Base-by-base conservation (phyloP, 306 rosid species). In the Heteromeles arbutifolia region DNA sequence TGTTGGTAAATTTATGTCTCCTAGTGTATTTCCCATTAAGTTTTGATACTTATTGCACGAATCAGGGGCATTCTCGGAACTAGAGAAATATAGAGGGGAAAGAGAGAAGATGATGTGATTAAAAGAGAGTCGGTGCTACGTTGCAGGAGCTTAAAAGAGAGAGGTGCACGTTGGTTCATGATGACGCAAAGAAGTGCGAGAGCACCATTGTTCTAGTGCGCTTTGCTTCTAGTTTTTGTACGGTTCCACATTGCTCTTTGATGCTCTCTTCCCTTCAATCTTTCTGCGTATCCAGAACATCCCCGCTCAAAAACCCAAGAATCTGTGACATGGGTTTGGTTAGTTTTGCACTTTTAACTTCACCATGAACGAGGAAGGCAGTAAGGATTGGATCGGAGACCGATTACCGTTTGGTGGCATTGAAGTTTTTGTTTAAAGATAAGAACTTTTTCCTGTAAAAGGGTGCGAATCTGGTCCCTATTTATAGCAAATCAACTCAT, bases 161-260 rank as follows among this genome's bases (percentile, higher is more conserved):
- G 25, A 73, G 81, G 65, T 25, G 76, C 92, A 90, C 84, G 84
- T 71, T 80, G 84, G 31, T 79, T 70, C 83, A 86, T 87, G 76
- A 88, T 90, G 89, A 83, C 80, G 81, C 72, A 17, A 65, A 39
- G 39, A 37, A 44, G 69, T 39, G 63, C 67, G 19, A 50, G 24
- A 31, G 37, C 34, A 67, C 73, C 72, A 76, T 32, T 57, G 67
- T 48, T 73, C 73, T 74, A 70, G 74, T 73, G 69, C 43, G 53
- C 65, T 50, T 48, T 61, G 61, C 45, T 53, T 78, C 29, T 69
- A n/a, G 67, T 50, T 50, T 50, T 29, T 48, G 84, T 81, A 50
- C 70, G 74, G 69, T 67, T 32, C 48, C 73, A 63, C 65, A 67
- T 58, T 74, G 66, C 81, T 34, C 80, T 67, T 28, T 63, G 50